phyloP scores from a whole-genome alignment of 1,284 basidiomycete species.

The Irpex lacteus region DNA sequence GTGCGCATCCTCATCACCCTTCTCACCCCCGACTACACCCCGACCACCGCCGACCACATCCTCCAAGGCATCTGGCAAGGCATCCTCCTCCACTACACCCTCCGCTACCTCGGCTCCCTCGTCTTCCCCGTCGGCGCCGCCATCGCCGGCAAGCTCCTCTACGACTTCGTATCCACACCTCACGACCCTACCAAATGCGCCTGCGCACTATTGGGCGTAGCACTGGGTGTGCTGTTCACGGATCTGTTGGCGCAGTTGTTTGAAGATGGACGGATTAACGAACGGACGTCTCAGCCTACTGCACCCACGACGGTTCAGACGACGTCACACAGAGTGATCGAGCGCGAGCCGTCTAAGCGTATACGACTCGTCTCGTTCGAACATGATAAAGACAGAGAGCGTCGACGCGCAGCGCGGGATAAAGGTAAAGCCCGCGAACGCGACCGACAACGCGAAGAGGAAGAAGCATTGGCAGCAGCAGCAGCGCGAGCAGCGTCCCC shows the following conservation, averaged over 20 bases:
- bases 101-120: conserved; percentile 49
- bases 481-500: conserved; percentile 21
- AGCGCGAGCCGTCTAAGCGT: conserved; percentile 22
- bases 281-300: conserved; percentile 9
- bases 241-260: conserved; percentile 63
- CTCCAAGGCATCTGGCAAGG: conserved; percentile 74
- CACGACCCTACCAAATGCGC: conserved; percentile 52
- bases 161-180: conserved; percentile 49
- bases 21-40: conserved; percentile 30
- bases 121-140: conserved; percentile 53
- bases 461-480: background rate
- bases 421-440: conserved; percentile 4
- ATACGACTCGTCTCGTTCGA: conserved; percentile 30
- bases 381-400: conserved; percentile 21
- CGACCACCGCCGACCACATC: conserved; percentile 55
- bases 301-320: conserved; percentile 6
- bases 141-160: conserved; percentile 56
- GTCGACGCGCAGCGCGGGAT: conserved; percentile 7
- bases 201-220: conserved; percentile 59
- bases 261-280: conserved; percentile 36
- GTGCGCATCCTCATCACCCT: conserved; percentile 67
- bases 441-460: background rate
- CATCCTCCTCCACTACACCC: conserved; percentile 65
- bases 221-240: conserved; percentile 60
- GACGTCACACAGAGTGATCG: conserved; percentile 6